Base-by-base conservation (phyloP, 805 yeast species). In the Yarrowia yakushimensis region DNA sequence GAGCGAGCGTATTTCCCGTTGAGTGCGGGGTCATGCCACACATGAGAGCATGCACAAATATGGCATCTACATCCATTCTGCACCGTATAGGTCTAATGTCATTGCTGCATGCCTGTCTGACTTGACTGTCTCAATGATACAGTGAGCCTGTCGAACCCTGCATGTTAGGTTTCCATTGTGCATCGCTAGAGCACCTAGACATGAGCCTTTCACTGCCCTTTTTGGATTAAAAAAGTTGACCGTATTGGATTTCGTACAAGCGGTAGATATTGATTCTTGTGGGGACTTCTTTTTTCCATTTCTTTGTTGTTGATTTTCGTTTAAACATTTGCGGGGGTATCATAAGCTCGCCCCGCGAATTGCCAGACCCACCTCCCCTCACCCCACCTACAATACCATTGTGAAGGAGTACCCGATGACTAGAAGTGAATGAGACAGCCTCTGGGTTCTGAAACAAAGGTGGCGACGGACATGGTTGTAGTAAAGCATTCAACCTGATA, bases 361-460 rank as follows among this genome's bases (percentile, higher is more conserved):
- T 17, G 33, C 25, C 12, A 43, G 50, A 27, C 50, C 50, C 50
- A 43, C 50, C 23, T 25, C 50, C 50, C 50, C 50, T 27, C 50
- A 23, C 50, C 48, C 34, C 33, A 15, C n/a, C 48, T 17, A 43
- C 50, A 43, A 43, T 43, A 25, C 22, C 17, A 43, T 43, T 43
- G 50, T 43, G 17, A 15, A 43, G 23, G 50, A 27, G 50, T 33
- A 22, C 22, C 50, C 13, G 50, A 41, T 43, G 50, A 27, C n/a
- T 11, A 13, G 33, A 17, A 23, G 34, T 20, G 23, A 43, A 43
- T 20, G 18, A 28, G 28, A 43, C 34, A 34, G 34, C 11, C 4
- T 27, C n/a, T n/a, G 23, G 18, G 13, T 22, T 22, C 18, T 22
- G 45, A 23, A 15, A 27, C 34, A 27, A 43, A n/a, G 50, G 17